phyloP scores from a whole-genome alignment of 129 eudicot species.

The Artemisia argyi region DNA sequence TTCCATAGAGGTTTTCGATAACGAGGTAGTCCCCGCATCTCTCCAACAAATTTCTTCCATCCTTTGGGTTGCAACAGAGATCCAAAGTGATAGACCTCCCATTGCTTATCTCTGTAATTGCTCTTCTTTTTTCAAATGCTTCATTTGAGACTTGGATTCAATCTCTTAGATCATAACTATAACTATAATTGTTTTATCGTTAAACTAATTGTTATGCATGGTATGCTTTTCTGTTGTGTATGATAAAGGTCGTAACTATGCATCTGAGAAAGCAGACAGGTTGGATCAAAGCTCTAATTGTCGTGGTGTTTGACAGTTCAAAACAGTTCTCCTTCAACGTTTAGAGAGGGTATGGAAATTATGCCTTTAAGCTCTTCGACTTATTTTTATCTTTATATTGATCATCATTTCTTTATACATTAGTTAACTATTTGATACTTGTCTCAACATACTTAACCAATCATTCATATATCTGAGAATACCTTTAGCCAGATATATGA shows the following conservation, averaged over 20 bases:
- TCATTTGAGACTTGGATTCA: slow-evolving; percentile 4
- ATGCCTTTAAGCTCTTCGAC: not conserved
- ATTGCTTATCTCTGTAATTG: slow-evolving; percentile 86
- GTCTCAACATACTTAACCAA: no score
- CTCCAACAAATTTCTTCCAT: slow-evolving; percentile 85
- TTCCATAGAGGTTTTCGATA: slow-evolving; percentile 90
- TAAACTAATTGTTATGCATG: not conserved
- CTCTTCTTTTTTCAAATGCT: not conserved
- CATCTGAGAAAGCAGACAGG: slow-evolving; percentile 91
- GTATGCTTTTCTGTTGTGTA: not conserved
- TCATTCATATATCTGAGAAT: no score
- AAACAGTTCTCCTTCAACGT: slow-evolving; percentile 84
- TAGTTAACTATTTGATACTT: no score
- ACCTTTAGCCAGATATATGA: no score
- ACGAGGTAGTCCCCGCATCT: slow-evolving; percentile 93
- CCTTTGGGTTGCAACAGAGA: slow-evolving; percentile 88
- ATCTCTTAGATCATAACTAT: not conserved
- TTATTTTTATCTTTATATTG: not conserved
- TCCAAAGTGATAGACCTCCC: slow-evolving; percentile 78
- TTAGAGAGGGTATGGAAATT: slow-evolving; percentile 66
- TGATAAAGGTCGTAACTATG: slow-evolving; percentile 78
- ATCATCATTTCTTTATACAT: not conserved
- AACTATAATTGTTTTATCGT: not conserved
- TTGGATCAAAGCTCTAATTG: slow-evolving; percentile 81
- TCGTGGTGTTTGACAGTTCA: slow-evolving; percentile 94